Percentiles rank a stretch among this genome's conserved stretches.
These are phyloP conservation scores for Phalaenopsis aphrodite DNA, from an alignment of 106 monocot genomes.

Conservation along the genomic window DNA sequence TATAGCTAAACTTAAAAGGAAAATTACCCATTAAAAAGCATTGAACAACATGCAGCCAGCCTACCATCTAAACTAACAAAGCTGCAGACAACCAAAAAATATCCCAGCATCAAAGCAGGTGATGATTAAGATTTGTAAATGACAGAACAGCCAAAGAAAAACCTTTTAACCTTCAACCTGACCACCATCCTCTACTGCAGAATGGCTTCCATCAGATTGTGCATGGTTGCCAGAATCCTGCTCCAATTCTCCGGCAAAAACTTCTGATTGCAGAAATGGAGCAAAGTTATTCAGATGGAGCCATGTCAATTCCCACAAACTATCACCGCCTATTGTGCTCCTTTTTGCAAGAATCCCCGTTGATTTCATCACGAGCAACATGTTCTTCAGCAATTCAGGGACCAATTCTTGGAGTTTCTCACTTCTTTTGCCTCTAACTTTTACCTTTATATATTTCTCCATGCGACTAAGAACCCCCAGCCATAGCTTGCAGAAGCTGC, in stretches of 20 bases:
- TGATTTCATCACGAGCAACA: slow-evolving; percentile 62
- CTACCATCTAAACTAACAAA: not conserved
- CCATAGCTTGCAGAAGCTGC: slow-evolving; percentile 57
- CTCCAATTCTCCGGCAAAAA: slow-evolving; percentile 38
- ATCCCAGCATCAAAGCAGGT: not conserved
- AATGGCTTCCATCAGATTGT: slow-evolving; percentile 13
- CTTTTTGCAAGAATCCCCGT: slow-evolving; percentile 44
- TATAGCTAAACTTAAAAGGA: too few species aligned
- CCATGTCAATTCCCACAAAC: slow-evolving; percentile 66
- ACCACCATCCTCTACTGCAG: slow-evolving; percentile 9
- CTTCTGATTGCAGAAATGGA: slow-evolving; percentile 44
- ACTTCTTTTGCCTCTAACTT: slow-evolving; percentile 57
- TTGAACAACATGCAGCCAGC: not conserved
- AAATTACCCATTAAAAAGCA: too few species aligned
- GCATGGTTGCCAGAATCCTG: slow-evolving; percentile 10
- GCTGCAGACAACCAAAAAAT: not conserved
- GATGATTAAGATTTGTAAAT: not conserved
- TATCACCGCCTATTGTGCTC: slow-evolving; percentile 41
- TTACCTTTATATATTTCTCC: slow-evolving; percentile 63
- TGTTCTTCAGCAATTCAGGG: slow-evolving; percentile 71
- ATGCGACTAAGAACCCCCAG: slow-evolving; percentile 47
- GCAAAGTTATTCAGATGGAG: slow-evolving; percentile 53
- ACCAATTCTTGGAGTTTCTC: slow-evolving; percentile 69
- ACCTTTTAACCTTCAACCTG: slow-evolving; percentile 6
- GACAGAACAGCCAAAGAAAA: not conserved